phyloP scores from a whole-genome alignment of 2,329 filamentous ascomycete genomes.

The Trichoderma guizhouense region DNA sequence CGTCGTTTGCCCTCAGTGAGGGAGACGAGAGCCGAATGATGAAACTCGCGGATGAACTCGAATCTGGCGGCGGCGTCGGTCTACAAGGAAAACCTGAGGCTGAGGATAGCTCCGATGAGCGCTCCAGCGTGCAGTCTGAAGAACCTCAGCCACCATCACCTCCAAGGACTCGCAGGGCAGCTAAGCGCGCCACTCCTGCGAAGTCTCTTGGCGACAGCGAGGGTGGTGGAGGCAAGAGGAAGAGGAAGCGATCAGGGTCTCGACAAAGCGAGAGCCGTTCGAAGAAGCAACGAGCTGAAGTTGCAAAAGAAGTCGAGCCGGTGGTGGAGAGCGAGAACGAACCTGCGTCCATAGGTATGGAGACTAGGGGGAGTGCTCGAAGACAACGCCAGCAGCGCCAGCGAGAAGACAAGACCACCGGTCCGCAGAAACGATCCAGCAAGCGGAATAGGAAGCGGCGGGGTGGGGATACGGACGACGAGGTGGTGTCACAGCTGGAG shows the following conservation, averaged over 20 bases:
- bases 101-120: slow-evolving; percentile 16
- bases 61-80: slow-evolving; percentile 31
- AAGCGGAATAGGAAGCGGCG: slow-evolving; percentile 22
- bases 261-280: slow-evolving; percentile 24
- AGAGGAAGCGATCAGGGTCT: slow-evolving; percentile 29
- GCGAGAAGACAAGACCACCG: not conserved
- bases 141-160: slow-evolving; percentile 20
- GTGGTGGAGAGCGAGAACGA: not conserved
- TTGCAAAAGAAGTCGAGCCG: slow-evolving; percentile 21
- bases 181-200: slow-evolving; percentile 20
- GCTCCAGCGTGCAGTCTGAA: slow-evolving; percentile 26
- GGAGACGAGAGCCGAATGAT: slow-evolving; percentile 48
- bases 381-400: slow-evolving; percentile 19
- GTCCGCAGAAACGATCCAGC: slow-evolving; percentile 13
- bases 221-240: slow-evolving; percentile 24
- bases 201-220: slow-evolving; percentile 7
- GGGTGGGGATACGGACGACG: slow-evolving; percentile 38
- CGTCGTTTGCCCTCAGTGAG: slow-evolving; percentile 42
- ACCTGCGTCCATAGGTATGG: slow-evolving; percentile 3
- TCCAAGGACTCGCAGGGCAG: slow-evolving; percentile 11
- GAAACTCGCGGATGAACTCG: slow-evolving; percentile 48
- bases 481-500: slow-evolving; percentile 41
- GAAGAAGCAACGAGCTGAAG: slow-evolving; percentile 31
- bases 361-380: slow-evolving; percentile 24
- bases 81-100: slow-evolving; percentile 21